A percentile compares a stretch with the other conserved stretches of the same genome.
phyloP scores from a whole-genome alignment of 495 filamentous ascomycete genomes.

The Hamigera avellanea region DNA sequence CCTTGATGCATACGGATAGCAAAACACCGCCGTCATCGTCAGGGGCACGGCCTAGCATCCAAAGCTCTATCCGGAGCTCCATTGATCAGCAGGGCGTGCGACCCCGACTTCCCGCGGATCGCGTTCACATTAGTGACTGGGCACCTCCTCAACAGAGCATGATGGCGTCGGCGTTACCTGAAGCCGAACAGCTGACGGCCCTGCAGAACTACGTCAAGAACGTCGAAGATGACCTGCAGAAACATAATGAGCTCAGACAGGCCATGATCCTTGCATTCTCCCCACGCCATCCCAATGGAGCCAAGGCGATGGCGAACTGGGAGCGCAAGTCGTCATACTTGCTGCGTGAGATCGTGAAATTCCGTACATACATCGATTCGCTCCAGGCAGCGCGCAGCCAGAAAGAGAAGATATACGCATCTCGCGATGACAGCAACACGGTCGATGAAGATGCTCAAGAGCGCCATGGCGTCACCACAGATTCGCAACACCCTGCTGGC shows the following conservation, averaged over 20 bases:
- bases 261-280: constrained; percentile 86
- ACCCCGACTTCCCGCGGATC: constrained; percentile 72
- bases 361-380: constrained; percentile 83
- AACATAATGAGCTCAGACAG: constrained; percentile 74
- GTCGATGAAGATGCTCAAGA: constrained; percentile 1
- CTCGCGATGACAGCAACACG: constrained; percentile 14
- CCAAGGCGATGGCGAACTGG: constrained; percentile 89
- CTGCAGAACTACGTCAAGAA: constrained; percentile 69
- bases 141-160: constrained; percentile 84
- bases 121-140: constrained; percentile 81
- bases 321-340: constrained; percentile 88
- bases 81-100: constrained; percentile 53
- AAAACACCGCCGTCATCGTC: constrained; percentile 29
- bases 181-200: constrained; percentile 69
- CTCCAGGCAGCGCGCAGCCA: constrained; percentile 46
- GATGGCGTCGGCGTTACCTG: constrained; percentile 63
- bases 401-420: constrained; percentile 43
- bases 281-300: constrained; percentile 68
- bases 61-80: constrained; percentile 61
- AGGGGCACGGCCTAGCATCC: constrained; percentile 48
- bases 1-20: constrained; percentile 45
- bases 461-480: not conserved
- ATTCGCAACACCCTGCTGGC: not conserved
- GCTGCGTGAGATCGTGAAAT: constrained; percentile 92
- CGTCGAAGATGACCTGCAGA: constrained; percentile 73